Evolutionary conservation across 768 basidiomycete species (phyloP), one percentile per base, ranked within the genome.

Genomic region (Leucogyrophana mollusca): DNA sequence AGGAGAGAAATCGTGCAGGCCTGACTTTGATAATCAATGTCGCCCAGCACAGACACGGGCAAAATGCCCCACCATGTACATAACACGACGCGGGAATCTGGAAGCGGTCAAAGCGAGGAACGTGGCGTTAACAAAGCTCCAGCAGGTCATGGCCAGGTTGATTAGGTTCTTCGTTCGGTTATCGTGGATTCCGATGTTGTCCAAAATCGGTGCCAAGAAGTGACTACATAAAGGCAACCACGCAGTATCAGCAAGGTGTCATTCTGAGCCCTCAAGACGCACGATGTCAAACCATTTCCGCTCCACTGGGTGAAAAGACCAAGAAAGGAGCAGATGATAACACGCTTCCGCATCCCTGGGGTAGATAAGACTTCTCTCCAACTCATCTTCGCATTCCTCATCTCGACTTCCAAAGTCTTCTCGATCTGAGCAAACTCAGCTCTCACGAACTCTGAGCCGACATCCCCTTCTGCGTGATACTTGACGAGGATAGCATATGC

Each of bases 241-340:
- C n/a, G n/a, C n/a, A n/a, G n/a, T 35, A 43, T 21, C 1, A 25
- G 30, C 36, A 42, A 23, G 13, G 40, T 39, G 27, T 32, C 44
- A 30, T 20, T 50, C 40, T 27, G 9, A 37, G 10, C 43, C 37
- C 17, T 30, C 27, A 13, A 30, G 27, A 64, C 74, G 50, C 43
- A 76, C 73, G 74, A 75, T 45, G 73, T 76, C 34, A 84, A 59
- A 4, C 82, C 81, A 52, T 84, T 83, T 35, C 82, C 82, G 53
- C 77, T 78, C 80, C 80, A 82, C 51, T 82, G 80, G 5, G 81
- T 83, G 38, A 74, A 76, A 45, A 82, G 65, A 20, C 78, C 80
- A 46, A 83, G 65, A 61, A 73, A 73, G 7, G 73, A 60, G 6
- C 69, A 71, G 40, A 82, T 67, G 30, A 79, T 42, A n/a, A 80